These are phyloP conservation scores for Pueraria montana DNA, from an alignment of 306 rosid genomes.

Conservation along the genomic window DNA sequence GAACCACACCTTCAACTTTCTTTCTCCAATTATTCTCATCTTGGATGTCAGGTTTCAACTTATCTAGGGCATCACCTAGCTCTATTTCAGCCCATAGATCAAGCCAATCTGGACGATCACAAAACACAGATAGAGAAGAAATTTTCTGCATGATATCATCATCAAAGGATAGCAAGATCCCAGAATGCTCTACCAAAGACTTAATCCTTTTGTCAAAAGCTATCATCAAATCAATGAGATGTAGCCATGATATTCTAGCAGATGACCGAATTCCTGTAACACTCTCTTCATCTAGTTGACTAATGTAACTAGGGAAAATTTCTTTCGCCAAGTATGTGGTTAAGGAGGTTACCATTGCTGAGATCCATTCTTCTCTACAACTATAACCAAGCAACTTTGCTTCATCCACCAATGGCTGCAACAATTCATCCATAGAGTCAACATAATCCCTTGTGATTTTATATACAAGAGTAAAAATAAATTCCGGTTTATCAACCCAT, in stretches of 20 bases:
- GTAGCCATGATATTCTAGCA: conserved; percentile 80
- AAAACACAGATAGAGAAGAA: conserved; percentile 83
- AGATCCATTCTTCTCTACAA: conserved; percentile 98
- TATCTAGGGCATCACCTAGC: conserved; percentile 72
- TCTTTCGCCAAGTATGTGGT: conserved; percentile 87
- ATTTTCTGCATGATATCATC: conserved; percentile 64
- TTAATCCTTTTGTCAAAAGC: conserved; percentile 88
- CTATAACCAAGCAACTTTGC: conserved; percentile 88
- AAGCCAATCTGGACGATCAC: conserved; percentile 96
- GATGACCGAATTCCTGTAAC: conserved; percentile 56
- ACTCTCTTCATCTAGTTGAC: conserved; percentile 68
- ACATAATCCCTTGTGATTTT: conserved; percentile 89
- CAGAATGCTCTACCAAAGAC: conserved; percentile 81
- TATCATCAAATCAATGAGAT: conserved; percentile 94
- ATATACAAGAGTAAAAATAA: conserved; percentile 85
- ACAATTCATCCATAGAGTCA: conserved; percentile 82
- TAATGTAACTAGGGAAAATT: conserved; percentile 74
- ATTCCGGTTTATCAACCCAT: conserved; percentile 91
- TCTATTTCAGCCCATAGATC: conserved; percentile 95
- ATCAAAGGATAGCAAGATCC: conserved; percentile 70
- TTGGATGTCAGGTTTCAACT: conserved; percentile 65
- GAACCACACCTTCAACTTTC: conserved; percentile 67
- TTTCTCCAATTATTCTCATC: conserved; percentile 80
- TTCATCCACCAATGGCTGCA: conserved; percentile 96
- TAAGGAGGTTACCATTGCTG: conserved; percentile 85